phyloP scores from a whole-genome alignment of 176 grass and related monocot species.

The Carex kokanica region DNA sequence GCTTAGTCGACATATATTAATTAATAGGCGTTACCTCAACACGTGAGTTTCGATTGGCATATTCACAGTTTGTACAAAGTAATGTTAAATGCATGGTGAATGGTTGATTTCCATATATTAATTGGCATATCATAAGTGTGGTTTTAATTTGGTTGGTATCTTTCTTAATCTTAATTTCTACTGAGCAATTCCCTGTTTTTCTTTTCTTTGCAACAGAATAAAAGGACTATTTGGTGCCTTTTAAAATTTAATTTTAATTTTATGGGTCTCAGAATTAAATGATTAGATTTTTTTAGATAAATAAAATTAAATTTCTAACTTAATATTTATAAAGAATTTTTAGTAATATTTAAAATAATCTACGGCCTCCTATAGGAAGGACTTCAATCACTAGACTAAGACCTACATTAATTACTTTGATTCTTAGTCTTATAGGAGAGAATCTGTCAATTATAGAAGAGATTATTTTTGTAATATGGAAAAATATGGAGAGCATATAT shows the following conservation, averaged over 20 bases:
- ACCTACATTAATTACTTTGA: too few relatives aligned
- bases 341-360: too few relatives aligned
- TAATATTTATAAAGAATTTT: too few relatives aligned
- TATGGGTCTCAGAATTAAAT: neutral
- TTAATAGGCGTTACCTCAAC: constrained; percentile 5
- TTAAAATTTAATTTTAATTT: neutral
- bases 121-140: neutral
- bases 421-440: too few relatives aligned
- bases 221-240: neutral
- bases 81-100: neutral
- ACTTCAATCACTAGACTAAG: too few relatives aligned
- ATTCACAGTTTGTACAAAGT: constrained; percentile 18
- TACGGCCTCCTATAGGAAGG: too few relatives aligned
- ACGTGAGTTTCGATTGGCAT: constrained; percentile 13
- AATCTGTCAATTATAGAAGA: too few relatives aligned
- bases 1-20: neutral
- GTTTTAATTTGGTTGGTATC: neutral
- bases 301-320: too few relatives aligned
- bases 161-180: neutral
- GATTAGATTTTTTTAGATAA: too few relatives aligned
- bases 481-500: too few relatives aligned
- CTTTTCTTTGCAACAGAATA: neutral
- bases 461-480: too few relatives aligned
- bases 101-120: constrained; percentile 1
- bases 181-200: neutral